Percentiles rank a stretch among this genome's conserved stretches.
Evolutionary conservation across 2,329 filamentous ascomycete species (phyloP).

Genomic region (Talaromyces sp.): DNA sequence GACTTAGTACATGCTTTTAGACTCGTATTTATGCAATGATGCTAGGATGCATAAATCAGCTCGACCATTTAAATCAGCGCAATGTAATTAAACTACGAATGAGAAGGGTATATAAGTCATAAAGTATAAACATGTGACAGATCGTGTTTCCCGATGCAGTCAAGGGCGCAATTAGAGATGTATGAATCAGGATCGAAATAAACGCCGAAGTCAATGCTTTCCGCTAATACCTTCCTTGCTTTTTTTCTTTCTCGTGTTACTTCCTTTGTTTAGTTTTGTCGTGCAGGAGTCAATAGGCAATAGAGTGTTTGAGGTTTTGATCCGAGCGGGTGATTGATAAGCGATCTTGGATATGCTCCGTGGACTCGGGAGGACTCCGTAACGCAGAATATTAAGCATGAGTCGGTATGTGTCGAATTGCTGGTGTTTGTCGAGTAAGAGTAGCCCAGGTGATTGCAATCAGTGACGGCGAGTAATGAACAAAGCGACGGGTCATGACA

Average conservation of each 20-base stretch:
- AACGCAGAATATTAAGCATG: neutral
- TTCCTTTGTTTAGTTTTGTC: neutral
- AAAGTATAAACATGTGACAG: neutral
- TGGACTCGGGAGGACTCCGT: neutral
- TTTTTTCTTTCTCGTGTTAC: neutral
- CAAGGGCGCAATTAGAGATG: neutral
- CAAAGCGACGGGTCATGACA: neutral
- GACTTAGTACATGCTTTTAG: neutral
- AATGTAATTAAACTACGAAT: neutral
- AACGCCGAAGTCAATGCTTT: constrained; percentile 1
- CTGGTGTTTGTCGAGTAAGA: neutral
- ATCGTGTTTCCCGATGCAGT: neutral
- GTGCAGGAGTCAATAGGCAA: neutral
- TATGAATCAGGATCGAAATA: neutral
- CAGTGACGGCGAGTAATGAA: neutral
- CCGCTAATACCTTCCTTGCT: neutral
- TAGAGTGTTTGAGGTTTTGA: neutral
- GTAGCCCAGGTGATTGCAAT: neutral
- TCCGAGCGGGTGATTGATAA: neutral
- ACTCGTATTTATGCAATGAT: neutral
- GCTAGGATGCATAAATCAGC: neutral
- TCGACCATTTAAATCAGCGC: neutral
- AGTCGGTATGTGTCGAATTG: neutral
- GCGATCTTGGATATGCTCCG: neutral
- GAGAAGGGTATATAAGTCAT: neutral